A percentile compares a stretch with the other conserved stretches of the same genome.
Conservation (phyloP, 257 asterid species). For the Ilex aquifolium region DNA sequence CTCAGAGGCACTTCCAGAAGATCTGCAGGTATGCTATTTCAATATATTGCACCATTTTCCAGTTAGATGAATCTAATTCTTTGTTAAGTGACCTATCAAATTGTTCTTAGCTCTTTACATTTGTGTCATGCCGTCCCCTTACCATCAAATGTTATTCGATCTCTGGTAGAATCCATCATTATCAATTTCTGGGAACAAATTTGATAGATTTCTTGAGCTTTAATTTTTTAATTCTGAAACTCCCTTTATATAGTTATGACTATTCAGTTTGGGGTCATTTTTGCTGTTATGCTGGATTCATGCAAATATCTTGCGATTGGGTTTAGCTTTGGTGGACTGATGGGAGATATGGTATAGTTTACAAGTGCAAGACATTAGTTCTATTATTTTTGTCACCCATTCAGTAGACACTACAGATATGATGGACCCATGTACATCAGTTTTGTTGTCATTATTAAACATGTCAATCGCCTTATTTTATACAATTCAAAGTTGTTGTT, state of each 20-base stretch:
- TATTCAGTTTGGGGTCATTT: not conserved
- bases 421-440: too few species aligned
- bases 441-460: too few species aligned
- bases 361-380: too few species aligned
- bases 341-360: too few species aligned
- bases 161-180: not conserved
- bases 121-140: not conserved
- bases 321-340: too few species aligned
- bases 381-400: too few species aligned
- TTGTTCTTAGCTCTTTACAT: not conserved
- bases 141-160: not conserved
- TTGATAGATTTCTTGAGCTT: not conserved
- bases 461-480: too few species aligned
- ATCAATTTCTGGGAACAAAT: not conserved
- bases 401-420: too few species aligned
- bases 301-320: too few species aligned
- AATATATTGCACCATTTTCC: not conserved
- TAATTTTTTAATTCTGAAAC: too few species aligned
- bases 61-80: not conserved
- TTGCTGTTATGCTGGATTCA: too few species aligned
- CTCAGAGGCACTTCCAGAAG: constrained; percentile 79
- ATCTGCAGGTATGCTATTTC: constrained; percentile 40
- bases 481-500: too few species aligned
- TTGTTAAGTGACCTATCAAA: not conserved
- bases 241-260: not conserved